Evolutionary conservation across 1,139 yeast genomes (phyloP), one percentile per base, ranked within the genome.

Genomic region (Taphrina deformans): DNA sequence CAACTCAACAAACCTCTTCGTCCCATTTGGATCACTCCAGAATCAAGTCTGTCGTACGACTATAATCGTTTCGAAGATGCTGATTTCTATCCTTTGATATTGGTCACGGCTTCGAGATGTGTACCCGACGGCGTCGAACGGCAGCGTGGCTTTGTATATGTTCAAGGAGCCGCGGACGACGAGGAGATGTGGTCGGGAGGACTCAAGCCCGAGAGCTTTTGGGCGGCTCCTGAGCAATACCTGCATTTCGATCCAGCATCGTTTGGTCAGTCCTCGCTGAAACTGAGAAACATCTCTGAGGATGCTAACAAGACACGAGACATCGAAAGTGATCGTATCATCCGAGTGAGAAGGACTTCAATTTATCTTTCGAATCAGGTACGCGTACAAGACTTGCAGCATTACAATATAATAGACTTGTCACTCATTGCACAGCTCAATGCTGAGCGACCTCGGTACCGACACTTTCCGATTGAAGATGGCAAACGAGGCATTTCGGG

Each of bases 81-180:
- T 18, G 75, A 74, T 16, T 78, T 78, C 64, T 72, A 76, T 56
- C 80, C 87, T 26, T 67, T 85, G 10, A 73, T 85, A 4, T 78
- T 85, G 67, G 79, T 89, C 51, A 87, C 92, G 0, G 88, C 89
- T 0, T 88, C 96, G 41, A 77, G 79, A 67, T 79, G 78, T 72
- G 82, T 80, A 10, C 85, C 82, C 65, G 87, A 83, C 72, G 87
- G 88, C 14, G 75, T 78, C 2, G 80, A 79, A 62, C 75, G 76
- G 55, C 71, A 79, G 52, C 71, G 75, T 52, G 85, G 82, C 1
- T 85, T 77, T 69, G 76, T 80, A 0, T 91, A 91, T 73, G 87
- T 90, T 1, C 97, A 89, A 75, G 97, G 97, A 0, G 91, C 96
- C 0, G 97, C 95, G 0, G 97, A 91, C 74, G 97, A 91, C 72